Percentiles rank a stretch among this genome's conserved stretches.
Evolutionary conservation across 768 basidiomycete species (phyloP).

Genomic region (Lentinula sp.): DNA sequence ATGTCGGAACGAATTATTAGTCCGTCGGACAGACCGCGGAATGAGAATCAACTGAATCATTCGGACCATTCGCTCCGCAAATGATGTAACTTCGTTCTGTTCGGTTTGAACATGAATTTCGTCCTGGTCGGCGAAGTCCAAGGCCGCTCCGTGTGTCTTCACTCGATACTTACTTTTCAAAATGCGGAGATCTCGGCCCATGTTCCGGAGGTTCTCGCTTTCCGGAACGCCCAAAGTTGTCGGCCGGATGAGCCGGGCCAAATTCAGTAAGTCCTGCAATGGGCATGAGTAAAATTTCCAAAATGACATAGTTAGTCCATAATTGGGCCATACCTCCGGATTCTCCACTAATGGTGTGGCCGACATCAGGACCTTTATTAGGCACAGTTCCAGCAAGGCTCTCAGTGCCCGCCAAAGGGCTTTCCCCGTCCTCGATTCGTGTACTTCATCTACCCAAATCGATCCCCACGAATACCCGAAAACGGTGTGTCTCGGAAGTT

Average conservation of each 20-base stretch:
- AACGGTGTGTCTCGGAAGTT: not conserved
- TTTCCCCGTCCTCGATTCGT: not conserved
- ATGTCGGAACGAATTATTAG: not conserved
- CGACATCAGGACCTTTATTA: not conserved
- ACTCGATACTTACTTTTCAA: not conserved
- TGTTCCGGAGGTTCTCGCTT: not conserved
- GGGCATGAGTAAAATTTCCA: not conserved
- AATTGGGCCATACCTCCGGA: not conserved
- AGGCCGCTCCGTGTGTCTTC: not conserved
- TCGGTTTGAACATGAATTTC: not conserved
- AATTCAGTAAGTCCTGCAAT: not conserved
- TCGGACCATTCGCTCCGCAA: not conserved
- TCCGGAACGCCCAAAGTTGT: not conserved
- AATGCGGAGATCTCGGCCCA: not conserved
- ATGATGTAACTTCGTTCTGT: not conserved
- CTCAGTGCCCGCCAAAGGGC: not conserved
- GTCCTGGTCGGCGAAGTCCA: not conserved
- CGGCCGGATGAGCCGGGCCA: not conserved
- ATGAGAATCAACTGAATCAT: not conserved
- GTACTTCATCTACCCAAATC: not conserved
- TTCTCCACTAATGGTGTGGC: not conserved
- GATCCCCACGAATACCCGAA: not conserved
- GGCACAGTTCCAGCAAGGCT: not conserved
- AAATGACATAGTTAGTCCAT: too few species aligned
- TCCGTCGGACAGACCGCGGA: not conserved